These are phyloP conservation scores for Arthrobotrys musiformis DNA, from an alignment of 2,329 filamentous ascomycete species.

Conservation along the genomic window DNA sequence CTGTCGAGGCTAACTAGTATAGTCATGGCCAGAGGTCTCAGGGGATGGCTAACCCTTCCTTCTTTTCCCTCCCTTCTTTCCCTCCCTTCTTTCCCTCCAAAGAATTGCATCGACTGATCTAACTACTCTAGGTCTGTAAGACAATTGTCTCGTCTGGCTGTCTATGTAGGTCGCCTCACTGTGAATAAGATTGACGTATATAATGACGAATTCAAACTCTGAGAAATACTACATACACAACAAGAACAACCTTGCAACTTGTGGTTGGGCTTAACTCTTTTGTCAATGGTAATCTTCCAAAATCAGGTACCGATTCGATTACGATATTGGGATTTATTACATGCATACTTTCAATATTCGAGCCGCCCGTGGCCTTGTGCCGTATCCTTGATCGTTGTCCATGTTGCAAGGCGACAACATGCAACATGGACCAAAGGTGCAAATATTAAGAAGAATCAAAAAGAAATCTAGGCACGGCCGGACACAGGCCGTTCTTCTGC, in stretches of 20 bases:
- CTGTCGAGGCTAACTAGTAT: neutral
- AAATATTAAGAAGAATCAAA: no score
- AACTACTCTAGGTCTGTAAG: neutral
- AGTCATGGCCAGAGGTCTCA: slow-evolving; percentile 1
- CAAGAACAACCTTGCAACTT: neutral
- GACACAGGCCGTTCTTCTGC: slow-evolving; percentile 8
- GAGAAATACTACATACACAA: no score
- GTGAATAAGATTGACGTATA: slow-evolving; percentile 35
- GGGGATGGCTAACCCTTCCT: neutral
- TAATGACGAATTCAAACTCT: slow-evolving; percentile 32
- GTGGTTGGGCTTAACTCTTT: neutral
- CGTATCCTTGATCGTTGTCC: neutral
- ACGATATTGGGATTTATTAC: slow-evolving; percentile 5
- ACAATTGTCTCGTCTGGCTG: neutral
- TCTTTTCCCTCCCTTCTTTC: neutral
- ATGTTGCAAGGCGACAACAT: slow-evolving; percentile 20
- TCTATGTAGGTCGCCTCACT: neutral
- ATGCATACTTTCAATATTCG: slow-evolving; percentile 16
- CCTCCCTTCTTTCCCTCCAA: neutral
- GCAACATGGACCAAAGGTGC: no score
- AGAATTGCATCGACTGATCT: neutral
- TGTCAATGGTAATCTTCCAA: slow-evolving; percentile 9
- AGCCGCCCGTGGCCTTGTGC: slow-evolving; percentile 13
- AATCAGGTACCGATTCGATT: slow-evolving; percentile 34
- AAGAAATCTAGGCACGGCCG: neutral